A percentile compares a stretch with the other conserved stretches of the same genome.
phyloP scores from a whole-genome alignment of 495 filamentous ascomycete genomes.

The Podospora australis region DNA sequence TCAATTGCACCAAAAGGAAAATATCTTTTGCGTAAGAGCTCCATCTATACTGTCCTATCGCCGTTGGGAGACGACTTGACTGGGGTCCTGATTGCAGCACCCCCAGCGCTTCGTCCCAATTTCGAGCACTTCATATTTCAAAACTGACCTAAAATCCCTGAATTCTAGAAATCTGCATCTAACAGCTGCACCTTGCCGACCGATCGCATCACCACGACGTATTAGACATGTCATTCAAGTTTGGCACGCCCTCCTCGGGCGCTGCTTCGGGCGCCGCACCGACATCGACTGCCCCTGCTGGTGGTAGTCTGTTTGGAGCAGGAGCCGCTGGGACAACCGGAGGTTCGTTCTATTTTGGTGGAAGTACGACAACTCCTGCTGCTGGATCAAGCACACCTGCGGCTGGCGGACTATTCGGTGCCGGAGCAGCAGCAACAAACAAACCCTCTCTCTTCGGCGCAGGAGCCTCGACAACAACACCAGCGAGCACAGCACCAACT shows the following conservation, averaged over 20 bases:
- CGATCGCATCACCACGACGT: neutral
- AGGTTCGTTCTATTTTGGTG: slow-evolving; percentile 30
- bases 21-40: neutral
- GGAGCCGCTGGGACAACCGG: slow-evolving; percentile 7
- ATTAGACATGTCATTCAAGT: slow-evolving; percentile 31
- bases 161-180: neutral
- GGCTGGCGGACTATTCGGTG: slow-evolving; percentile 45
- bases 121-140: too few species aligned
- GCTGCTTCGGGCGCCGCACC: slow-evolving; percentile 31
- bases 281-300: slow-evolving; percentile 34
- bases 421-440: slow-evolving; percentile 26
- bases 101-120: too few species aligned
- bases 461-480: slow-evolving; percentile 18
- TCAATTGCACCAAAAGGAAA: slow-evolving; percentile 4
- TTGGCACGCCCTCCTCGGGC: slow-evolving; percentile 32
- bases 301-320: slow-evolving; percentile 33
- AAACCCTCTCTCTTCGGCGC: slow-evolving; percentile 27
- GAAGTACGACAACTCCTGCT: slow-evolving; percentile 22
- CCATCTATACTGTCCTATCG: slow-evolving; percentile 2
- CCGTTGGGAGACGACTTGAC: neutral
- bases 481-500: slow-evolving; percentile 16
- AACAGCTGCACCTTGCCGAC: neutral
- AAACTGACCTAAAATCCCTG: too few species aligned
- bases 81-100: neutral
- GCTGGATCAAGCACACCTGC: slow-evolving; percentile 25